Evolutionary conservation across 1,284 basidiomycete species (phyloP).

Genomic region (Inonotus obliquus): DNA sequence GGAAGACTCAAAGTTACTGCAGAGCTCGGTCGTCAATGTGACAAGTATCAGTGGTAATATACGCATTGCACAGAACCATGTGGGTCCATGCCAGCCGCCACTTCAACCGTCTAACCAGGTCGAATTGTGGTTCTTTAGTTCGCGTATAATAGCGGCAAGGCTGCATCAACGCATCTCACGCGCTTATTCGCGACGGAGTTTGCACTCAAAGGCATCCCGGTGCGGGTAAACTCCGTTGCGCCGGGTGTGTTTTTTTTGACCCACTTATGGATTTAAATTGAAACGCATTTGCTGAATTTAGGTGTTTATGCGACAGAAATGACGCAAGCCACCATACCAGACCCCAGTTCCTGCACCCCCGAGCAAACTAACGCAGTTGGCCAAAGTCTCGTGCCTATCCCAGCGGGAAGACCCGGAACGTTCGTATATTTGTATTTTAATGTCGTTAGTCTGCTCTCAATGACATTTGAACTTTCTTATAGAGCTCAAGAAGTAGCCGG

Average conservation of each 20-base stretch:
- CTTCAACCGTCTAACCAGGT: not conserved
- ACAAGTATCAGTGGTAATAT: slow-evolving; percentile 69
- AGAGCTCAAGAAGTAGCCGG: slow-evolving; percentile 71
- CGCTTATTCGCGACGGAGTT: slow-evolving; percentile 73
- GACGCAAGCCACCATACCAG: slow-evolving; percentile 49
- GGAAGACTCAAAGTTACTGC: slow-evolving; percentile 48
- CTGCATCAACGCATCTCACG: slow-evolving; percentile 68
- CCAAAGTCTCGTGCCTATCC: slow-evolving; percentile 53
- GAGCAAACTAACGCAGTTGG: slow-evolving; percentile 50
- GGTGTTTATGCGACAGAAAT: slow-evolving; percentile 74
- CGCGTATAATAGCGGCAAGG: slow-evolving; percentile 75
- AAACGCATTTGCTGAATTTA: not conserved
- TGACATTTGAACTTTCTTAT: not conserved
- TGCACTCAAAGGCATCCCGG: slow-evolving; percentile 57
- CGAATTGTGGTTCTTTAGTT: slow-evolving; percentile 43
- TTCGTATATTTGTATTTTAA: slow-evolving; percentile 32
- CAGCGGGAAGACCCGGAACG: slow-evolving; percentile 60
- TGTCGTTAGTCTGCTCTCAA: not conserved
- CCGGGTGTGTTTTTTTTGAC: slow-evolving; percentile 34
- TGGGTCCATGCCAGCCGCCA: slow-evolving; percentile 31
- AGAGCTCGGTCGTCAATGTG: slow-evolving; percentile 67
- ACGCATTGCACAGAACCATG: slow-evolving; percentile 70
- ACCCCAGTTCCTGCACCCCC: slow-evolving; percentile 20
- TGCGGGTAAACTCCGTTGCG: slow-evolving; percentile 69
- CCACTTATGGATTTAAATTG: not conserved